Conservation (phyloP, 2,329 filamentous ascomycete genomes). For the Ceratocystis harringtonii region DNA sequence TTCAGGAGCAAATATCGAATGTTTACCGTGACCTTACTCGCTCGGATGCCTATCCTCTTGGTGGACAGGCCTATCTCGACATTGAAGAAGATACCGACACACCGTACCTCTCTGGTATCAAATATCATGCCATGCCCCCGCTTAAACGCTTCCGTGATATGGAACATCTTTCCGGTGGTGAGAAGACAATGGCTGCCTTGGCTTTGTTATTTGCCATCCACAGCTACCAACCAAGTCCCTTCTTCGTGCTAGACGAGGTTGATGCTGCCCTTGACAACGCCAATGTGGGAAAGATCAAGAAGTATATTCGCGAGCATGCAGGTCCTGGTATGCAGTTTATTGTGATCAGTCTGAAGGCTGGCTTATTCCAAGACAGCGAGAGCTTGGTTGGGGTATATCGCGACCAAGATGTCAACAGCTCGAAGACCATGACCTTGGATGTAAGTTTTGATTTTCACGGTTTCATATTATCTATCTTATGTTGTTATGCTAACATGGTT, state of each 20-base stretch:
- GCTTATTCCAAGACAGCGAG: conserved; percentile 91
- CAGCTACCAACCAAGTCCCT: conserved; percentile 86
- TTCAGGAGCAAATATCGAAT: conserved; percentile 80
- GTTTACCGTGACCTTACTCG: conserved; percentile 94
- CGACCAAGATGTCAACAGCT: conserved; percentile 87
- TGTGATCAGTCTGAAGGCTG: conserved; percentile 90
- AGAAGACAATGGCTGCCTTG: conserved; percentile 96
- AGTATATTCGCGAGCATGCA: conserved; percentile 87
- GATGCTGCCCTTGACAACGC: conserved; percentile 97
- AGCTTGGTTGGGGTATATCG: conserved; percentile 89
- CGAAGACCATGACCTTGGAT: conserved; percentile 82
- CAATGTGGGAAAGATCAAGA: conserved; percentile 90
- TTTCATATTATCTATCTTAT: neutral
- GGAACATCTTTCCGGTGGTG: conserved; percentile 92
- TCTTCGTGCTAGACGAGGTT: conserved; percentile 96
- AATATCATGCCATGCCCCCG: conserved; percentile 97
- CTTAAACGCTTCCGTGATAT: conserved; percentile 98
- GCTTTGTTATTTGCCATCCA: conserved; percentile 96
- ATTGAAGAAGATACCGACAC: conserved; percentile 90
- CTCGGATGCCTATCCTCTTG: conserved; percentile 80
- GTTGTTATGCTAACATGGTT: conserved; percentile 5
- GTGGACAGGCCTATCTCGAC: conserved; percentile 76
- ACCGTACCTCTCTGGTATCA: conserved; percentile 88
- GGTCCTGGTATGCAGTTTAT: conserved; percentile 98
- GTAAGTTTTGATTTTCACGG: conserved; percentile 42